phyloP scores from a whole-genome alignment of 345 rosid genomes.

The Schrenkiella parvula region DNA sequence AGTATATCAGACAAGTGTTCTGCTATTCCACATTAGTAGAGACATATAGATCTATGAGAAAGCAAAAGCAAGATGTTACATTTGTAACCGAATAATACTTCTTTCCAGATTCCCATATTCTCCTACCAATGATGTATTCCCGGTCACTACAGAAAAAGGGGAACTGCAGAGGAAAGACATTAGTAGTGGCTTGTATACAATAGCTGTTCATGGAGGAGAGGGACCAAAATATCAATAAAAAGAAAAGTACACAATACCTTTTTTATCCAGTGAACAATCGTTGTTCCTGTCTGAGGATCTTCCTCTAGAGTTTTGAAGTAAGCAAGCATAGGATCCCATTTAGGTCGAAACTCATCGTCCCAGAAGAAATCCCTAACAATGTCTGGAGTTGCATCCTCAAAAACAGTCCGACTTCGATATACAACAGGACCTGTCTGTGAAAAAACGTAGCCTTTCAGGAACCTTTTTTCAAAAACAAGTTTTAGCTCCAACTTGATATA shows the following conservation, averaged over 20 bases:
- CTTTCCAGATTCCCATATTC: constrained; percentile 89
- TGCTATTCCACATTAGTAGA: neutral
- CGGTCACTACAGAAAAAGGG: constrained; percentile 97
- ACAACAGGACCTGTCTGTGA: constrained; percentile 65
- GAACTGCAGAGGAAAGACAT: constrained; percentile 52
- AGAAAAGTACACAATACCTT: constrained; percentile 43
- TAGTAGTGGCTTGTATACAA: neutral
- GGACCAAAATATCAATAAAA: neutral
- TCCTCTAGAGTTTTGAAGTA: constrained; percentile 70
- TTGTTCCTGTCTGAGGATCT: constrained; percentile 63
- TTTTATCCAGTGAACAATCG: constrained; percentile 77
- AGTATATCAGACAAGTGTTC: neutral
- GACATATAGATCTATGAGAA: neutral
- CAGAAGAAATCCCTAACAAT: constrained; percentile 96
- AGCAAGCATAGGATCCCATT: constrained; percentile 95
- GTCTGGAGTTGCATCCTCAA: constrained; percentile 87
- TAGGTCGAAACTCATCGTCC: constrained; percentile 94
- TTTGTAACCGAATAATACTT: constrained; percentile 81
- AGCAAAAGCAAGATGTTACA: constrained; percentile 39
- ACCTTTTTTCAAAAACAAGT: neutral
- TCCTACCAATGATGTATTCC: constrained; percentile 81
- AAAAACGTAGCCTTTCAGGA: constrained; percentile 33
- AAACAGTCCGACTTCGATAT: constrained; percentile 80
- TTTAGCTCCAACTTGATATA: neutral
- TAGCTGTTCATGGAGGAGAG: neutral